These are phyloP conservation scores for Fagus crenata DNA, from an alignment of 306 rosid genomes.

Conservation along the genomic window DNA sequence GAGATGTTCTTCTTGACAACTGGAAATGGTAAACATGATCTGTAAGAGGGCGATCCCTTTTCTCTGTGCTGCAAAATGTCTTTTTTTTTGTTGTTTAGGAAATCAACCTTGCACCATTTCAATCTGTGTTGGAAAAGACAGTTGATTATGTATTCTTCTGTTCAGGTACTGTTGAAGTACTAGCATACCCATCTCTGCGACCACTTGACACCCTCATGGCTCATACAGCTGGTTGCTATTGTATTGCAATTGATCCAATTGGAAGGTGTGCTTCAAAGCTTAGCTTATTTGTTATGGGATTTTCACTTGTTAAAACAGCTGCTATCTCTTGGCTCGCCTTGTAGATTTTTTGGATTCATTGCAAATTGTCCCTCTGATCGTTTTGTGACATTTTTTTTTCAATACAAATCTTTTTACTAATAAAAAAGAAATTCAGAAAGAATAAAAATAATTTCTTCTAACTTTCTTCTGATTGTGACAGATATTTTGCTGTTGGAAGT, in stretches of 20 bases:
- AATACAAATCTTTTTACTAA: neutral
- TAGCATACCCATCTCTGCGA: slow-evolving; percentile 84
- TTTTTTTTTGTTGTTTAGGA: neutral
- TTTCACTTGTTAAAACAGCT: slow-evolving; percentile 7
- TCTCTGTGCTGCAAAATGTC: slow-evolving; percentile 8
- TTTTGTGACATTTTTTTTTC: too few species aligned
- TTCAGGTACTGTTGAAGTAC: slow-evolving; percentile 87
- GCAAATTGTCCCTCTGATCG: too few species aligned
- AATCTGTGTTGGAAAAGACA: neutral
- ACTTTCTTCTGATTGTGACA: slow-evolving; percentile 30
- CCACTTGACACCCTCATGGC: slow-evolving; percentile 92
- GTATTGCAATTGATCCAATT: slow-evolving; percentile 91
- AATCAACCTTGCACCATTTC: neutral
- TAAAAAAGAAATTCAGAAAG: neutral
- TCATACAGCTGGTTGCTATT: slow-evolving; percentile 97
- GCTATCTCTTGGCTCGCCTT: neutral
- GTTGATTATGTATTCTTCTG: slow-evolving; percentile 17
- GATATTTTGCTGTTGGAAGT: slow-evolving; percentile 96
- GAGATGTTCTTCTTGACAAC: slow-evolving; percentile 91
- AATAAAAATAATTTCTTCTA: neutral
- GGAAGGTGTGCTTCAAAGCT: slow-evolving; percentile 64
- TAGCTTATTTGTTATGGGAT: slow-evolving; percentile 14
- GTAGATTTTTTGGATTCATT: too few species aligned
- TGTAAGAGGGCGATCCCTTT: neutral
- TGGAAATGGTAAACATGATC: slow-evolving; percentile 72